phyloP scores from a whole-genome alignment of 257 asterid genomes.

The Fraxinus cuspidata region DNA sequence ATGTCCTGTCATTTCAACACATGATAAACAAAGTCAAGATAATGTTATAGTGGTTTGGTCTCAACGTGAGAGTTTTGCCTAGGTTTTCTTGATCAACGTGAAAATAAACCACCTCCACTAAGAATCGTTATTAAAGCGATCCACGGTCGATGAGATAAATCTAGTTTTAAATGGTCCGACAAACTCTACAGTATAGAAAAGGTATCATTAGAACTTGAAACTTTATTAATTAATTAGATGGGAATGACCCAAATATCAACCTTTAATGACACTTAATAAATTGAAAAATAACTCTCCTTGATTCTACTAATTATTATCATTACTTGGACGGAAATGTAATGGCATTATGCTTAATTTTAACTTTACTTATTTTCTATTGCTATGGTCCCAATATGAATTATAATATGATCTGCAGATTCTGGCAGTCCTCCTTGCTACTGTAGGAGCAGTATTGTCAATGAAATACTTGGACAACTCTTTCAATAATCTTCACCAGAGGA shows the following conservation, averaged over 20 bases:
- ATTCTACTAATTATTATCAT: conserved; percentile 37
- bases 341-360: conserved; percentile 23
- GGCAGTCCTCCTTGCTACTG: conserved; percentile 66
- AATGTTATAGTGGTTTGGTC: neutral
- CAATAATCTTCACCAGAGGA: conserved; percentile 73
- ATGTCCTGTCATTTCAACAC: no score
- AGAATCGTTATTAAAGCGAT: neutral
- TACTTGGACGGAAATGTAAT: conserved; percentile 37
- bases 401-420: conserved; percentile 46
- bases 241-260: conserved; percentile 32
- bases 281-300: conserved; percentile 26
- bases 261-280: conserved; percentile 30
- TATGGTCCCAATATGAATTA: conserved; percentile 11
- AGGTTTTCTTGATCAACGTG: no score
- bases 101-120: no score
- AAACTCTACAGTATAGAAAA: conserved; percentile 22
- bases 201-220: conserved; percentile 30
- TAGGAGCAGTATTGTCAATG: conserved; percentile 72
- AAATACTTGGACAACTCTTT: conserved; percentile 72
- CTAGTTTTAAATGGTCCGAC: neutral
- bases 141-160: neutral
- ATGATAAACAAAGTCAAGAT: no score
- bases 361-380: conserved; percentile 2
- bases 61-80: neutral
- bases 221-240: conserved; percentile 31